phyloP scores from a whole-genome alignment of 306 rosid species.

The Cucurbita maxima region DNA sequence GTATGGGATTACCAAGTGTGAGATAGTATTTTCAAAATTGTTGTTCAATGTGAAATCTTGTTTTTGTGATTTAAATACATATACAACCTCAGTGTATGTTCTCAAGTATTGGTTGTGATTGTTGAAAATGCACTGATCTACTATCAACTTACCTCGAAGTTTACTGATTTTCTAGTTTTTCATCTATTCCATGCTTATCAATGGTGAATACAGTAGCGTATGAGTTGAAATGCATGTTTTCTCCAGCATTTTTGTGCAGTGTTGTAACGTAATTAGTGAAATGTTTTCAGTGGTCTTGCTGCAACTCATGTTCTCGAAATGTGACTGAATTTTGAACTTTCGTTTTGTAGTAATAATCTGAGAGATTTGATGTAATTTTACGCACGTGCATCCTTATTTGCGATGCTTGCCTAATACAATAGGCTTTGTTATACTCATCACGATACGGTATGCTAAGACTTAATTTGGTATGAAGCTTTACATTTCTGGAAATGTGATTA shows the following conservation, averaged over 20 bases:
- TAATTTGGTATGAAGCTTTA: neutral
- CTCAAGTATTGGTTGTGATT: neutral
- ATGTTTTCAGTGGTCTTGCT: neutral
- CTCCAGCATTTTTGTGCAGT: neutral
- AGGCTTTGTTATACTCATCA: neutral
- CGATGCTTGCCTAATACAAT: neutral
- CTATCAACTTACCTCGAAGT: neutral
- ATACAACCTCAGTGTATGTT: neutral
- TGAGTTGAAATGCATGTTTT: neutral
- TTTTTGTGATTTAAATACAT: neutral
- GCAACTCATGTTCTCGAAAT: neutral
- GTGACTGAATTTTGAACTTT: neutral
- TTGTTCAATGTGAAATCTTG: neutral
- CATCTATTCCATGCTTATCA: neutral
- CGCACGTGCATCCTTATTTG: neutral
- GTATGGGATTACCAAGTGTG: neutral
- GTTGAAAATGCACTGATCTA: neutral
- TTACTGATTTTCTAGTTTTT: neutral
- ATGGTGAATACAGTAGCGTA: neutral
- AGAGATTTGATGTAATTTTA: neutral
- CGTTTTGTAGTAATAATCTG: neutral
- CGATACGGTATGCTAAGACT: neutral
- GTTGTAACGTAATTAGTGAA: neutral
- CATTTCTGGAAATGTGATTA: constrained; percentile 22
- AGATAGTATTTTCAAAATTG: neutral